phyloP scores from a whole-genome alignment of 2,329 filamentous ascomycete species.

The Penicillium glabrum region DNA sequence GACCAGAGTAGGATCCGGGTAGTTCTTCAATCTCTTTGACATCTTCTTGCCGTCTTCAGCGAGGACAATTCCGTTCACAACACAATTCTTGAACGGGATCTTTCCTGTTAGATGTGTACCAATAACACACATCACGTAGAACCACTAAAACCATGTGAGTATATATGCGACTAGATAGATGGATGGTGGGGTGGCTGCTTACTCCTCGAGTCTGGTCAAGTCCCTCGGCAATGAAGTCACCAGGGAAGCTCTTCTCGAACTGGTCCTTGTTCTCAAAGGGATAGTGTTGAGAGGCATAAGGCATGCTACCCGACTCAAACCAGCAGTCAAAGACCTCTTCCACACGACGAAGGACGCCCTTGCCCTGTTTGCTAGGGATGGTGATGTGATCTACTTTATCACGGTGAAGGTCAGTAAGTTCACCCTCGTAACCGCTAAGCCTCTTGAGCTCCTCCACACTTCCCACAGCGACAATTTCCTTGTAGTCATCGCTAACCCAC shows the following conservation, averaged over 20 bases:
- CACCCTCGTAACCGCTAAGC: constrained; percentile 81
- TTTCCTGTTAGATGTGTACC: constrained; percentile 83
- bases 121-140: constrained; percentile 87
- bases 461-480: constrained; percentile 83
- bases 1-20: constrained; percentile 79
- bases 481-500: constrained; percentile 86
- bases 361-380: constrained; percentile 85
- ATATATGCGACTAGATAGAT: neutral
- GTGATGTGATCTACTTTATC: constrained; percentile 94
- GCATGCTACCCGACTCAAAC: constrained; percentile 97
- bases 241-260: constrained; percentile 79
- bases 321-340: constrained; percentile 95
- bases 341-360: constrained; percentile 75
- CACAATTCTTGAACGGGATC: constrained; percentile 89
- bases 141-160: constrained; percentile 52
- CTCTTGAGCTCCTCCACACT: constrained; percentile 81
- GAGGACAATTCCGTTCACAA: constrained; percentile 93
- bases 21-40: constrained; percentile 96
- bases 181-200: neutral
- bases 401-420: constrained; percentile 82
- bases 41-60: constrained; percentile 98
- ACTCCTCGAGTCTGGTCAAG: constrained; percentile 83
- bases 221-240: constrained; percentile 92
- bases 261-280: constrained; percentile 85
- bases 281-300: constrained; percentile 86